phyloP scores from a whole-genome alignment of 192 early-diverging fungal species.

The Backusella circina region DNA sequence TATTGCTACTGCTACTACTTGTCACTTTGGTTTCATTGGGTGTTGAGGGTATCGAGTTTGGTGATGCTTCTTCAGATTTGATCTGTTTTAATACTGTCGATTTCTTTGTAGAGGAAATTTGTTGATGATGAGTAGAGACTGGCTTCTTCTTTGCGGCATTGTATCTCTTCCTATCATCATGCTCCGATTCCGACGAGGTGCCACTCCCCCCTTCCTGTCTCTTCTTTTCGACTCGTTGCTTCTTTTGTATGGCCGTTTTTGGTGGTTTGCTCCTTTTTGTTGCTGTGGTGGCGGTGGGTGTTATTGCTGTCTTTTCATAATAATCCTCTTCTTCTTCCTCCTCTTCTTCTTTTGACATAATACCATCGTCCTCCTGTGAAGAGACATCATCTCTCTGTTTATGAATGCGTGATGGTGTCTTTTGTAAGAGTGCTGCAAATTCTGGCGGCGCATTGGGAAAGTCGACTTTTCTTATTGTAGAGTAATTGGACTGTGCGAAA shows the following conservation, averaged over 20 bases:
- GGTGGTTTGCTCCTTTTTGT: too few species aligned
- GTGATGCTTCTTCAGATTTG: neutral
- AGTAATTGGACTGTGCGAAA: constrained; percentile 44
- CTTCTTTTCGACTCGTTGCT: neutral
- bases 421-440: neutral
- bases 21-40: neutral
- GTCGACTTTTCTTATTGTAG: constrained; percentile 38
- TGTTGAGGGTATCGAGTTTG: neutral
- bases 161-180: neutral
- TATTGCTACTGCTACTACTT: too few species aligned
- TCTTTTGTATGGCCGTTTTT: neutral
- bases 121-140: neutral
- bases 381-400: neutral
- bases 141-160: neutral
- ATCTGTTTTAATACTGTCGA: neutral
- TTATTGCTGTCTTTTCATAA: neutral
- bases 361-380: neutral
- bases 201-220: neutral
- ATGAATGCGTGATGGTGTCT: neutral
- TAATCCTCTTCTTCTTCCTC: neutral
- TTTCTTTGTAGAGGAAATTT: neutral
- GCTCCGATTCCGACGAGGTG: neutral
- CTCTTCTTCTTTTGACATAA: neutral
- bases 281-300: too few species aligned
- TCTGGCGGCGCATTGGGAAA: constrained; percentile 11